These are phyloP conservation scores for Gaeumannomyces tritici DNA, from an alignment of 2,329 filamentous ascomycete species.

Conservation along the genomic window DNA sequence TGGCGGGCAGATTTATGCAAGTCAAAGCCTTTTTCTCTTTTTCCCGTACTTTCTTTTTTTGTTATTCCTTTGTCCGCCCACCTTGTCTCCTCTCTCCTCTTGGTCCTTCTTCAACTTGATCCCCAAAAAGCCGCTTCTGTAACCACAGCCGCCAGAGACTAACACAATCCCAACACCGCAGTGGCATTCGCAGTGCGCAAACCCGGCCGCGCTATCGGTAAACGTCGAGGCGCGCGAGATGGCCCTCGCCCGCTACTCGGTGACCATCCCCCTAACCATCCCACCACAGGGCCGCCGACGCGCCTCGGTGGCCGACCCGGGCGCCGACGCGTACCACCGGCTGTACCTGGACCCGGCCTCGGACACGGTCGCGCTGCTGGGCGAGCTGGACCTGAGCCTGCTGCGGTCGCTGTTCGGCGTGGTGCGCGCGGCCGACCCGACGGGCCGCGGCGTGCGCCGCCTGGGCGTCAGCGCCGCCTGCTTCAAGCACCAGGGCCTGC, in stretches of 20 bases:
- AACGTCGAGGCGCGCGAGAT: constrained; percentile 20
- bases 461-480: constrained; percentile 3
- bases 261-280: constrained; percentile 16
- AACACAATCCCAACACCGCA: constrained; percentile 1
- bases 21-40: too few species aligned
- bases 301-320: constrained; percentile 11
- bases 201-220: constrained; percentile 22
- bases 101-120: too few species aligned
- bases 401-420: neutral
- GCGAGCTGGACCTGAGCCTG: constrained; percentile 22
- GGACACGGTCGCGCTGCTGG: constrained; percentile 22
- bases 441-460: neutral
- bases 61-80: too few species aligned
- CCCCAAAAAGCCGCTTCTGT: too few species aligned
- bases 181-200: constrained; percentile 22
- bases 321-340: constrained; percentile 10
- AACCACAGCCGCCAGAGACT: too few species aligned
- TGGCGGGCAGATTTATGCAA: constrained; percentile 3
- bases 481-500: constrained; percentile 1
- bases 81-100: too few species aligned
- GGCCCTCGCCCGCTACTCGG: constrained; percentile 20
- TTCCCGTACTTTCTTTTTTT: too few species aligned
- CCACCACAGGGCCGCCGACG: constrained; percentile 1
- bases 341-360: constrained; percentile 20
- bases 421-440: neutral